phyloP scores from a whole-genome alignment of 2,329 filamentous ascomycete genomes.

The Neodidymelliopsis sp. region DNA sequence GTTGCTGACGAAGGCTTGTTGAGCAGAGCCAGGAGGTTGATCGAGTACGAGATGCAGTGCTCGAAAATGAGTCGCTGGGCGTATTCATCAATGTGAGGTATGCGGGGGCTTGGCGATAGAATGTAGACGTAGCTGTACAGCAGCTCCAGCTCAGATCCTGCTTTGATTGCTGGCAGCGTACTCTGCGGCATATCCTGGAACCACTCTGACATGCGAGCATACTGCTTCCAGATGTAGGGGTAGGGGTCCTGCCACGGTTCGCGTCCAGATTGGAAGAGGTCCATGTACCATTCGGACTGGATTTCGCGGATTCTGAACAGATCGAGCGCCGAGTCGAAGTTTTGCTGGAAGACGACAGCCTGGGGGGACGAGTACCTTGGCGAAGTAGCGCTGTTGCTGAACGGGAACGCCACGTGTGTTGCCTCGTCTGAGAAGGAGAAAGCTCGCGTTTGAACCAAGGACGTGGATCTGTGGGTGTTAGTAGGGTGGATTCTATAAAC shows the following conservation, averaged over 20 bases:
- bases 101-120: slow-evolving; percentile 78
- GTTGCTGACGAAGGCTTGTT: slow-evolving; percentile 59
- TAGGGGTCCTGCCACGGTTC: slow-evolving; percentile 72
- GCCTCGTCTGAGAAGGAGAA: slow-evolving; percentile 96
- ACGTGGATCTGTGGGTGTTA: slow-evolving; percentile 72
- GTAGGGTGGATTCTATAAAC: slow-evolving; percentile 15
- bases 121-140: slow-evolving; percentile 93
- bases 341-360: slow-evolving; percentile 62
- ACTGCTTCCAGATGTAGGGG: slow-evolving; percentile 77
- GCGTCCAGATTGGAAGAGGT: slow-evolving; percentile 80
- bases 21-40: slow-evolving; percentile 74
- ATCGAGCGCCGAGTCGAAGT: slow-evolving; percentile 74
- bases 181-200: slow-evolving; percentile 74
- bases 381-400: slow-evolving; percentile 47
- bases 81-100: slow-evolving; percentile 76
- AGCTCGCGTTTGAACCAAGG: slow-evolving; percentile 83
- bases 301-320: slow-evolving; percentile 84
- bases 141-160: slow-evolving; percentile 85
- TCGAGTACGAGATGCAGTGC: slow-evolving; percentile 81
- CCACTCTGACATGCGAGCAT: slow-evolving; percentile 81
- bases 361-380: slow-evolving; percentile 56
- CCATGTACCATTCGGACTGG: slow-evolving; percentile 89
- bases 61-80: slow-evolving; percentile 85
- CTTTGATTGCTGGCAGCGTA: slow-evolving; percentile 70
- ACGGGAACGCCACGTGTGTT: slow-evolving; percentile 79